Evolutionary conservation across 768 basidiomycete species (phyloP), one percentile per base, ranked within the genome.

Genomic region (Wakefieldia striispora): DNA sequence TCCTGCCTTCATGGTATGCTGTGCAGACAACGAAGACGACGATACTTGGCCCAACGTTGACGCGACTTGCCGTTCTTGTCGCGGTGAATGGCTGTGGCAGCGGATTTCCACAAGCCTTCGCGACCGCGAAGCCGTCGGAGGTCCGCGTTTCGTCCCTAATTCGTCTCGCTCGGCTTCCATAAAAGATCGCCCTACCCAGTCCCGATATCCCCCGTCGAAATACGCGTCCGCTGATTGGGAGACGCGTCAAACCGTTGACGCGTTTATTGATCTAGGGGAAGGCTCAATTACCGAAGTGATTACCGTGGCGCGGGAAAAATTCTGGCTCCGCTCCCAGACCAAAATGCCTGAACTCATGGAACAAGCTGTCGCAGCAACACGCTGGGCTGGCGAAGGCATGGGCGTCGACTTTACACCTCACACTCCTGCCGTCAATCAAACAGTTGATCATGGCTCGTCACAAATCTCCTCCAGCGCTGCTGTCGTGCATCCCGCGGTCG

Each of bases 191-290:
- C 7, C 26, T 0, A 2, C 44, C 16, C 50, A 56, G 14, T 57
- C 64, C 19, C 65, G 67, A 17, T 53, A 57, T 36, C 66, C 49
- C 33, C 70, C 50, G 1, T 46, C 53, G 24, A 69, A 63, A 54
- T 67, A 66, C 50, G 57, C 55, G 54, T 57, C 66, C 35, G 58
- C 61, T 1, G 86, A 88, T 56, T 85, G 82, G 83, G 85, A 87
- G 63, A 80, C 80, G 40, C 75, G 84, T 38, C 81, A 82, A 56
- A 74, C 75, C 9, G 75, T 90, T 12, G 85, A 86, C 44, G 77
- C 77, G n/a, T 91, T 86, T 67, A 66, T 89, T 34, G 87, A 89
- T 49, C 71, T 86, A 21, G 86, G 78, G 3, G 88, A 90, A 54
- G 88, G 88, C 19, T 77, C 73, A 6, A 77, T 90, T 50, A 57